Evolutionary conservation across 352 stramenopile species (phyloP), one percentile per base, ranked within the genome.

Genomic region (Phytopythium helicoides): DNA sequence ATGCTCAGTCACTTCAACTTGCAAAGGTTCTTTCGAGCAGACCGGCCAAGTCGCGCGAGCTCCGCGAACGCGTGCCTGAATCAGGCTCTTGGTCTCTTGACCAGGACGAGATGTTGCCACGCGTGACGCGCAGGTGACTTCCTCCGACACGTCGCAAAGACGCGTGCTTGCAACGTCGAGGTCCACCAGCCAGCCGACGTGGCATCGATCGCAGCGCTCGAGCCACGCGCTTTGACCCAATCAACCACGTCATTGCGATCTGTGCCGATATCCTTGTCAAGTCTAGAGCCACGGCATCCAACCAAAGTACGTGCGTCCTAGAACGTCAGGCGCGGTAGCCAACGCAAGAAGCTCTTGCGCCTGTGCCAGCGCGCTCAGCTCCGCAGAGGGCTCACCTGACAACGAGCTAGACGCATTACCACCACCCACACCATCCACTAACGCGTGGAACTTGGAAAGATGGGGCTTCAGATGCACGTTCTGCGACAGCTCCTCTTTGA

Each of bases 281-380:
- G 10, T 31, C 26, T 49, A 89, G 42, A 90, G 66, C 82, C 82
- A 91, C 47, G 82, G 77, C 80, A 89, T 93, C 82, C 82, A 93
- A 2, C 80, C 82, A 46, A 89, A 79, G 45, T 87, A 93, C 2
- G 79, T 93, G 19, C 83, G 76, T 3, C 83, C 81, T 10, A 97
- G 66, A 3, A 97, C 50, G 55, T 94, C 77, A 7, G 86, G 78
- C 5, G 89, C 81, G 1, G 78, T 93, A 0, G 90, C 88, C 31
- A 97, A 62, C 16, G 73, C 61, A 22, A 97, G 56, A 14, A 97
- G 69, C 48, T 89, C 78, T 28, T 96, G 68, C 6, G 92, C 87
- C 52, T 97, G 90, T n/a, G 61, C 66, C 19, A 90, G 36, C 19
- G 80, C 72, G 39, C 66, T 87, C 63, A 87, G 68, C 11, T 60